Evolutionary conservation across 2,329 filamentous ascomycete genomes (phyloP).

Genomic region (Talaromyces sp.): DNA sequence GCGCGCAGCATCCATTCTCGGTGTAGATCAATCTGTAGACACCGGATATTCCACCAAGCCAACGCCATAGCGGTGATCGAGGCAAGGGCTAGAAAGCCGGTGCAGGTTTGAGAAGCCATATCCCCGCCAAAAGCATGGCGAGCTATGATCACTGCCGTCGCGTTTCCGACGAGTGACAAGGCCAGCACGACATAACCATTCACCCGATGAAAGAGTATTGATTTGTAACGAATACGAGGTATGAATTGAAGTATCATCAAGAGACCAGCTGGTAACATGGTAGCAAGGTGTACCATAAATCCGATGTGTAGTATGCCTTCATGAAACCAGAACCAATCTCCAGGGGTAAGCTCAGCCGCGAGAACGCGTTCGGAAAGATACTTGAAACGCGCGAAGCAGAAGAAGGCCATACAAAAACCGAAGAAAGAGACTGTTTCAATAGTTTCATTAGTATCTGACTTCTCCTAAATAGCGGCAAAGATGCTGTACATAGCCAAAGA

Average conservation of each 20-base stretch:
- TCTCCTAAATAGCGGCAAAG: neutral
- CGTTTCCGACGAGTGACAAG: neutral
- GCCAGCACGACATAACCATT: neutral
- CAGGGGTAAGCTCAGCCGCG: neutral
- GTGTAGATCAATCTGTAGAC: slow-evolving; percentile 1
- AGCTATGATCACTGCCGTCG: neutral
- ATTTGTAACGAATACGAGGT: neutral
- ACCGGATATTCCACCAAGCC: slow-evolving; percentile 1
- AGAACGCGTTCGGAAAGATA: neutral
- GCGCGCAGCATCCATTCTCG: slow-evolving; percentile 1
- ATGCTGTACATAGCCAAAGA: slow-evolving; percentile 1
- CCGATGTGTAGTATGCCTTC: neutral
- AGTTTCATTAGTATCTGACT: neutral
- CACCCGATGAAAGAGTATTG: neutral
- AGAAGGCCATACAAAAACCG: neutral
- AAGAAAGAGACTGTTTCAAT: neutral
- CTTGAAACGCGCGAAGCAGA: neutral
- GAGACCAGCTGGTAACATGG: neutral
- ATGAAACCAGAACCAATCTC: neutral
- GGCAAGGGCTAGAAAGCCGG: neutral
- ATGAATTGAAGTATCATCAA: neutral
- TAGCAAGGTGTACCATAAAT: neutral
- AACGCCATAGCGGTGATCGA: neutral
- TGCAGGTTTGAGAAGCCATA: neutral
- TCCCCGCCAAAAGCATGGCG: neutral